Evolutionary conservation across 192 early-diverging fungal species (phyloP), one percentile per base, ranked within the genome.

Genomic region (Umbelopsis vinacea): DNA sequence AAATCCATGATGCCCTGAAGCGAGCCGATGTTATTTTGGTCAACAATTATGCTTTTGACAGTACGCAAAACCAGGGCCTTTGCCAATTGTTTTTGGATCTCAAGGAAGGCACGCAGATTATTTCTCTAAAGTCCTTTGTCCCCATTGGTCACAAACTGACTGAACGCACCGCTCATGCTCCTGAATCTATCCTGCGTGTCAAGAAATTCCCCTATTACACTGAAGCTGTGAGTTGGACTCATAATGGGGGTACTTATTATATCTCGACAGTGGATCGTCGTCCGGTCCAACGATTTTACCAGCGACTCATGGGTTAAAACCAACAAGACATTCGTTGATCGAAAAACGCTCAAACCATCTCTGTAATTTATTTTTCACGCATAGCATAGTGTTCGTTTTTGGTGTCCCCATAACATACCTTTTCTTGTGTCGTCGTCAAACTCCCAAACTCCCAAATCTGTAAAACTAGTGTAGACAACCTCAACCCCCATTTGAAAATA

Each of bases 11-110:
- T 29, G 83, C 92, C n/a, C 82, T 99, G 60, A 84, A 85, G 17
- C 74, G 79, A 2, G 96, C 94, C 10, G 95, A 99, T 75, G 93
- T 99, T 26, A 89, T 99, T 43, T 90, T 99, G 77, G 95, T 96
- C 73, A 97, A 97, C 80, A 97, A 97, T 79, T 99, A 97, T 72
- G 95, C 93, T 14, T 99, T 98, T 81, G 89, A 91, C 71, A 88
- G 92, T 33, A 79, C 82, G 40, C 82, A 96, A 24, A 99, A 99
- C 78, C 94, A 97, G 63, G 78, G 78, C 8, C 85, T 97, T 63
- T 71, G 94, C 46, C 90, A 92, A 71, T 79, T 92, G 72, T 98
- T 99, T 74, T 76, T 99, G 74, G 96, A 99, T 79, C 83, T 98
- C 33, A 95, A 96, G 78, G 95, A 97, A 52, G 90, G 90, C 21